A percentile compares a stretch with the other conserved stretches of the same genome.
phyloP scores from a whole-genome alignment of 108 stramenopile species.

The Skeletonema costatum region DNA sequence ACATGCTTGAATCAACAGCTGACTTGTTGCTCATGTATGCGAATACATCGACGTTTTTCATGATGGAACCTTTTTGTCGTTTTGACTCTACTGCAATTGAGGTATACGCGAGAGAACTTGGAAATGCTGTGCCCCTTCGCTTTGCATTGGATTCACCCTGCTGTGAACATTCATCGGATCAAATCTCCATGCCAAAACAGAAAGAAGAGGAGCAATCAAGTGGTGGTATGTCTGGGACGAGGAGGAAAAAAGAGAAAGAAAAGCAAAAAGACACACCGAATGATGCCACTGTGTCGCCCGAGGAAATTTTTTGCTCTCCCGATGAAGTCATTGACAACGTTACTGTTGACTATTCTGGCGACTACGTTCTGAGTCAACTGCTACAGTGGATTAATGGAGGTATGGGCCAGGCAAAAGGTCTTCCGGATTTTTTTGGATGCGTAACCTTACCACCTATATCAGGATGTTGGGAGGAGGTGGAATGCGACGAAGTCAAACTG shows the following conservation, averaged over 20 bases:
- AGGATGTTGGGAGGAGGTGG: constrained; percentile 43
- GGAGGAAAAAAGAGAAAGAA: constrained; percentile 12
- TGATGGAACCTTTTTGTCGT: constrained; percentile 63
- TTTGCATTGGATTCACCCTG: constrained; percentile 18
- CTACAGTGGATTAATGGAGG: constrained; percentile 92
- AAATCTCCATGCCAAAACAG: background rate
- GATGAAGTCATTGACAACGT: constrained; percentile 83
- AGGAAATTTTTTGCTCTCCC: constrained; percentile 58
- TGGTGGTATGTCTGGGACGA: constrained; percentile 1
- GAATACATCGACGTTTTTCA: constrained; percentile 77
- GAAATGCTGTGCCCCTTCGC: constrained; percentile 71
- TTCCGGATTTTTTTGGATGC: constrained; percentile 79
- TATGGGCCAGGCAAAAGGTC: constrained; percentile 73
- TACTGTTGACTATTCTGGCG: constrained; percentile 71
- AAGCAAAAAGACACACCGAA: background rate
- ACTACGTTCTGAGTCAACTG: constrained; percentile 85
- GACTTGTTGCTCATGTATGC: constrained; percentile 87
- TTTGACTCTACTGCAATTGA: constrained; percentile 84
- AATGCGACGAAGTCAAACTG: constrained; percentile 30
- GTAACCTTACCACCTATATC: constrained; percentile 67
- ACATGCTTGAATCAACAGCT: constrained; percentile 80
- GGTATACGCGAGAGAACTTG: constrained; percentile 89
- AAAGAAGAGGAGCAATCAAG: background rate
- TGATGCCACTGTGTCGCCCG: background rate
- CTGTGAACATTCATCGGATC: background rate